Conservation (phyloP, 2,329 filamentous ascomycete genomes). For the Talaromyces sp. region DNA sequence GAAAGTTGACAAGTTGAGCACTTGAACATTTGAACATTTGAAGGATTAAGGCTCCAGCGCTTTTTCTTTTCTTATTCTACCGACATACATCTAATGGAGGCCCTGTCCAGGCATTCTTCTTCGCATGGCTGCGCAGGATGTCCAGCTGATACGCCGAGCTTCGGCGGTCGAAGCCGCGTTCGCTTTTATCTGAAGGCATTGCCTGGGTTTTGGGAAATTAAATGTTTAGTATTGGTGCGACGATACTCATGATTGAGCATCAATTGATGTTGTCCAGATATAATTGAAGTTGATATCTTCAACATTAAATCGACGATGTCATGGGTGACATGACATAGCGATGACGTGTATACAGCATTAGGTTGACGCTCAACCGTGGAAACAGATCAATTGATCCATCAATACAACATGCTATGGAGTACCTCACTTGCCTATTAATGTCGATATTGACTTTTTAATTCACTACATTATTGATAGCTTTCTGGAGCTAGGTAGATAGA, state of each 20-base stretch:
- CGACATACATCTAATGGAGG: constrained; percentile 34
- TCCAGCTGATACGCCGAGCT: constrained; percentile 30
- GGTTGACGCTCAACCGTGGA: too few species aligned
- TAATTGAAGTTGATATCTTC: not conserved
- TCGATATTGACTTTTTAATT: too few species aligned
- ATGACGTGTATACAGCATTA: constrained; percentile 5
- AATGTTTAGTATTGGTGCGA: not conserved
- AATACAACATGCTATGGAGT: too few species aligned
- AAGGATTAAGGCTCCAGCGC: not conserved
- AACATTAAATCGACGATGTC: not conserved
- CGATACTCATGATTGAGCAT: not conserved
- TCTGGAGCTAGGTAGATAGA: too few species aligned
- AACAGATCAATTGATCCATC: too few species aligned
- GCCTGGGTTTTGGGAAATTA: not conserved
- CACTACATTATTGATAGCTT: too few species aligned
- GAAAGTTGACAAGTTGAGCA: not conserved
- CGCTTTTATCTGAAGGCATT: not conserved
- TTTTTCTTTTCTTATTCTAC: too few species aligned
- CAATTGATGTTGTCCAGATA: not conserved
- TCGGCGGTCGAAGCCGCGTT: constrained; percentile 23
- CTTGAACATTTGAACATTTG: not conserved
- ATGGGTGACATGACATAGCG: constrained; percentile 5
- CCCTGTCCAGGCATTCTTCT: constrained; percentile 31
- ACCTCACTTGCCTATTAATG: too few species aligned
- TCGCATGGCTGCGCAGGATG: constrained; percentile 26